Evolutionary conservation across 768 basidiomycete species (phyloP), one percentile per base, ranked within the genome.

Genomic region (Mycena pura): DNA sequence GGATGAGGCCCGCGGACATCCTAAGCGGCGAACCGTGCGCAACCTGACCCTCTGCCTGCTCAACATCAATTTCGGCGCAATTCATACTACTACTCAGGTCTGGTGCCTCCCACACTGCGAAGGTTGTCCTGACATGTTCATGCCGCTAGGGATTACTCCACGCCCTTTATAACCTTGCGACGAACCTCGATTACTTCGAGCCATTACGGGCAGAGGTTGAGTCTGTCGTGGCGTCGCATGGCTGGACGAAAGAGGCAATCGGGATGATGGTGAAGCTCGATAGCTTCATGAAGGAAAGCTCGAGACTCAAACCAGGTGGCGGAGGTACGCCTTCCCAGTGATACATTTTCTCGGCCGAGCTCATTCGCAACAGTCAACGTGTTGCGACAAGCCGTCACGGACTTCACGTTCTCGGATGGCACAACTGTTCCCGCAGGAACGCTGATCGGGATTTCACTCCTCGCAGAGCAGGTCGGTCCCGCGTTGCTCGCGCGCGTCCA

Each of bases 401-500:
- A 80, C 39, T 77, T 77, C 66, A 78, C 74, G 1, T 77, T 85
- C 51, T 80, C 79, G 3, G 76, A 84, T 64, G 82, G 81, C 6
- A 77, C 75, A 1, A 61, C 65, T 40, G 62, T 84, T 13, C 81
- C 81, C 5, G 68, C 70, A 31, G 80, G 78, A 3, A 75, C 77
- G 1, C 68, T 73, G 27, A 57, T 83, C 9, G 65, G 69, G 8
- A 66, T 75, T 3, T 67, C 79, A 0, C 57, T 56, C 14, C 81
- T 82, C 28, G 61, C 63, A 14, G 68, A 72, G 29, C 64, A 65
- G 22, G 59, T 71, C 36, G 31, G 52, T 58, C n/a, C 15, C 17
- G 13, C 32, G 25, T 38, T 21, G n/a, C 22, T 22, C 32, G 47
- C 31, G 39, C 11, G 32, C 39, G 22, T 28, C 14, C 21, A 15